A percentile compares a stretch with the other conserved stretches of the same genome.
phyloP scores from a whole-genome alignment of 2,329 filamentous ascomycete genomes.

The Aureobasidium sp. region DNA sequence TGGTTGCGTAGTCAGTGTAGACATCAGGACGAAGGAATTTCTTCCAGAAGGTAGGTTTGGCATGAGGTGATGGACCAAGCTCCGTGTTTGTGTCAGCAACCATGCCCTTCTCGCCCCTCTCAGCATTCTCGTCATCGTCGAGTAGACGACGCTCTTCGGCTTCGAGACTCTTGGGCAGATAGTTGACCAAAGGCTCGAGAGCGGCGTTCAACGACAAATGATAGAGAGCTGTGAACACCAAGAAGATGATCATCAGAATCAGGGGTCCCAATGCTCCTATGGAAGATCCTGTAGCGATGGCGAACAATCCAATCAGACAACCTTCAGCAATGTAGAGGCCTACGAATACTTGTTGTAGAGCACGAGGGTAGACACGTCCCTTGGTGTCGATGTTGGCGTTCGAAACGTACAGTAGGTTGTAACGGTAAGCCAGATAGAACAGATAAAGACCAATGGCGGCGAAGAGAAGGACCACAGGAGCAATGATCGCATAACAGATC shows the following conservation, averaged over 20 bases:
- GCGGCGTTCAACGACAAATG: constrained; percentile 67
- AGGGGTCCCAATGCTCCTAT: constrained; percentile 51
- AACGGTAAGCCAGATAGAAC: constrained; percentile 82
- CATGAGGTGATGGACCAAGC: constrained; percentile 29
- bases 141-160: constrained; percentile 31
- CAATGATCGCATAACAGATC: constrained; percentile 78
- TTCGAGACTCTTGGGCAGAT: constrained; percentile 51
- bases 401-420: constrained; percentile 83
- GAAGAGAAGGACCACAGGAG: constrained; percentile 76
- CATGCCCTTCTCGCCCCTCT: constrained; percentile 25
- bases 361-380: constrained; percentile 79
- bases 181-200: constrained; percentile 66
- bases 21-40: constrained; percentile 72
- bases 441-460: constrained; percentile 68
- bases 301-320: constrained; percentile 79
- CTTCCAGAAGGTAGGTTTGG: constrained; percentile 45
- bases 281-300: constrained; percentile 50
- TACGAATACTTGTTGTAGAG: constrained; percentile 74
- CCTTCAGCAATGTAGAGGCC: constrained; percentile 77
- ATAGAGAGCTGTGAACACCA: constrained; percentile 68
- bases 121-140: constrained; percentile 23
- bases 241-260: constrained; percentile 65
- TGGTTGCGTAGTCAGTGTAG: constrained; percentile 61
- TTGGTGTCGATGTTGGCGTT: constrained; percentile 79
- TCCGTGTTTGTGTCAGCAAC: constrained; percentile 30